Evolutionary conservation across 1,284 basidiomycete species (phyloP), one percentile per base, ranked within the genome.

Genomic region (Boletellus dicymbophilus): DNA sequence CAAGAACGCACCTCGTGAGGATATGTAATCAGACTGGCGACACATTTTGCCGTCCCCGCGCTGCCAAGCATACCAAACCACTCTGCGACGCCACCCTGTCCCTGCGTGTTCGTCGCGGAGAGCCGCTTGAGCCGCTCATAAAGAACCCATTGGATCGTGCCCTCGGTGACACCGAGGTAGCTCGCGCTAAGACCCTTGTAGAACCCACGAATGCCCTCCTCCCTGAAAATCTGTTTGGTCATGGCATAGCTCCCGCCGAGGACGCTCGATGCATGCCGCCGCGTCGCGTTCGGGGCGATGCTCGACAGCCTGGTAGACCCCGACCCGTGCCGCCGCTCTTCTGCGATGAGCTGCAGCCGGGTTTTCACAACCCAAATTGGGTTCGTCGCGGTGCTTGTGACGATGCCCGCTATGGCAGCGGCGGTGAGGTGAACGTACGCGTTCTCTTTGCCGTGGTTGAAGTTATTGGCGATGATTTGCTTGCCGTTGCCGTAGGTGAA

Each of bases 321-420:
- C 16, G 53, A 31, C 22, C 44, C 25, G 1, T 55, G 53, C 15
- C 60, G 60, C 4, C 56, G 62, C 13, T 65, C 66, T 23, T 71
- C 63, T n/a, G n/a, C n/a, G 6, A 68, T 76, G 26, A 95, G 83
- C 67, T 99, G 96, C 44, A 98, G 65, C 3, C 96, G 85, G 31
- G 96, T 99, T 71, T 98, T 98, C 58, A 99, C 92, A 34, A 99
- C 95, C 96, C 96, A 99, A 39, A 99, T 97, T 0, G 96, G 96
- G 67, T 98, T 98, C 16, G 96, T 98, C 11, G 85, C 92, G 0
- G 93, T 90, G 1, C 95, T 83, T 0, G 96, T 99, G 26, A 82
- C 77, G 56, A 98, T 73, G 8, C 93, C 92, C 0, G 96, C 96
- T 6, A 86, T 66, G 0, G 93, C 90, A 1, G 95, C 97, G 0